Percentiles rank a stretch among this genome's conserved stretches.
Conservation (phyloP, 495 filamentous ascomycete species). For the Daldinia concentrica region DNA sequence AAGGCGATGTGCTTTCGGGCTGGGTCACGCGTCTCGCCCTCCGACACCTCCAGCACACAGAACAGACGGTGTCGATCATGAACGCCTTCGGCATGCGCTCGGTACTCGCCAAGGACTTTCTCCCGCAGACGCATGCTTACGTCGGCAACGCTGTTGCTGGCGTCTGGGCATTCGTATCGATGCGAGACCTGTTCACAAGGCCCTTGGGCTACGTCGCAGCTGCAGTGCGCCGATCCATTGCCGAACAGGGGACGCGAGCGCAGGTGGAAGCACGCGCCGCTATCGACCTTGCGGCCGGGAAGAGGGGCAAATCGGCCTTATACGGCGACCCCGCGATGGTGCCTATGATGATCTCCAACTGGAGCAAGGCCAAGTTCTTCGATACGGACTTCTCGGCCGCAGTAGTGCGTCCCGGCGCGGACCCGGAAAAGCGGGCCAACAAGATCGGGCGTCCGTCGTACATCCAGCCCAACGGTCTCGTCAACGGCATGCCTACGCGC, state of each 20-base stretch:
- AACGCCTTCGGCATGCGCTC: constrained; percentile 48
- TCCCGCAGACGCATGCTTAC: constrained; percentile 43
- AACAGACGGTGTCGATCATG: constrained; percentile 43
- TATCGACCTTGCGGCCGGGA: constrained; percentile 13
- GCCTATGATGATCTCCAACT: constrained; percentile 56
- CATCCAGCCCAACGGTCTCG: constrained; percentile 48
- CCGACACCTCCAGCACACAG: constrained; percentile 17
- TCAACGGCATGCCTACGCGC: constrained; percentile 39
- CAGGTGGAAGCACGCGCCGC: constrained; percentile 53
- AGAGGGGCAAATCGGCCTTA: constrained; percentile 36
- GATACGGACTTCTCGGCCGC: constrained; percentile 58
- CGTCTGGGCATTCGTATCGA: constrained; percentile 47
- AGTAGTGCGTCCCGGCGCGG: constrained; percentile 37
- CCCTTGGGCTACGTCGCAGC: constrained; percentile 52
- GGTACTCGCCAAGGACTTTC: constrained; percentile 36
- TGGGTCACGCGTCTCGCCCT: constrained; percentile 48
- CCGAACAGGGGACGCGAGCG: constrained; percentile 53
- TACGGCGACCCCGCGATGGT: constrained; percentile 51
- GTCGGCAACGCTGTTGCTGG: constrained; percentile 46
- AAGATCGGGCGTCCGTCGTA: constrained; percentile 34
- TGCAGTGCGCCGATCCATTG: constrained; percentile 50
- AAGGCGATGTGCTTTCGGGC: constrained; percentile 53
- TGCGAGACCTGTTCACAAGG: constrained; percentile 46
- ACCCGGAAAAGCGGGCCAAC: constrained; percentile 38
- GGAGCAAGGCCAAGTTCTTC: constrained; percentile 57